Percentiles rank a stretch among this genome's conserved stretches.
phyloP scores from a whole-genome alignment of 495 filamentous ascomycete genomes.

The Astrothelium subdiscretum region DNA sequence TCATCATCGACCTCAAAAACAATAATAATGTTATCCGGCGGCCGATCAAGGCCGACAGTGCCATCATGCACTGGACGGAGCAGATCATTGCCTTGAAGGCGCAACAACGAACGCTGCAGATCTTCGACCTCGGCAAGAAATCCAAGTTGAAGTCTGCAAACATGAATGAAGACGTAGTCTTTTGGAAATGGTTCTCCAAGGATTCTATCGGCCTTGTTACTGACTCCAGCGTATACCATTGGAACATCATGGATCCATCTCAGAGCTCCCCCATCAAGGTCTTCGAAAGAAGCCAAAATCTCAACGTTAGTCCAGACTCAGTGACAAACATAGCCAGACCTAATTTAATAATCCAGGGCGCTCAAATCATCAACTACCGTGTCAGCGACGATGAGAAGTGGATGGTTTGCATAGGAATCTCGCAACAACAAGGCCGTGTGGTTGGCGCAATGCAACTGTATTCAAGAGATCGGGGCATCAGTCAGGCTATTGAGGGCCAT shows the following conservation, averaged over 20 bases:
- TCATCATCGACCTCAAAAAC: conserved; percentile 94
- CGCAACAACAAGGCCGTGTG: conserved; percentile 82
- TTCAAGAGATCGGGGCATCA: conserved; percentile 89
- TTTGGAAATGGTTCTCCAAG: conserved; percentile 98
- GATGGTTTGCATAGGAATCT: conserved; percentile 96
- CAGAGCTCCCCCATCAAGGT: conserved; percentile 73
- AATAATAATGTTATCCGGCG: conserved; percentile 82
- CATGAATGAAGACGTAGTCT: conserved; percentile 93
- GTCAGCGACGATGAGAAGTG: conserved; percentile 92
- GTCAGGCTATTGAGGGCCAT: conserved; percentile 95
- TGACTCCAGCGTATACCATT: conserved; percentile 84
- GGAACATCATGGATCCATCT: conserved; percentile 79
- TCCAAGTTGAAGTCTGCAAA: conserved; percentile 86
- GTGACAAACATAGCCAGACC: conserved; percentile 14
- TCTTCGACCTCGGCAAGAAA: conserved; percentile 87
- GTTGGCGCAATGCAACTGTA: conserved; percentile 95
- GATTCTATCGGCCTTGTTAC: conserved; percentile 79
- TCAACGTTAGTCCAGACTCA: conserved; percentile 48
- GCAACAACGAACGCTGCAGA: conserved; percentile 83
- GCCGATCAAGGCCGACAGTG: conserved; percentile 98
- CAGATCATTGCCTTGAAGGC: conserved; percentile 96
- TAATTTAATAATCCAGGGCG: conserved; percentile 41
- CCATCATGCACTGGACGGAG: conserved; percentile 90
- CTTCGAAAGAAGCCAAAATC: conserved; percentile 84
- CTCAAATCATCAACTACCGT: conserved; percentile 99